A percentile compares a stretch with the other conserved stretches of the same genome.
phyloP scores from a whole-genome alignment of 2,329 filamentous ascomycete genomes.

The Penicillium glabrum region DNA sequence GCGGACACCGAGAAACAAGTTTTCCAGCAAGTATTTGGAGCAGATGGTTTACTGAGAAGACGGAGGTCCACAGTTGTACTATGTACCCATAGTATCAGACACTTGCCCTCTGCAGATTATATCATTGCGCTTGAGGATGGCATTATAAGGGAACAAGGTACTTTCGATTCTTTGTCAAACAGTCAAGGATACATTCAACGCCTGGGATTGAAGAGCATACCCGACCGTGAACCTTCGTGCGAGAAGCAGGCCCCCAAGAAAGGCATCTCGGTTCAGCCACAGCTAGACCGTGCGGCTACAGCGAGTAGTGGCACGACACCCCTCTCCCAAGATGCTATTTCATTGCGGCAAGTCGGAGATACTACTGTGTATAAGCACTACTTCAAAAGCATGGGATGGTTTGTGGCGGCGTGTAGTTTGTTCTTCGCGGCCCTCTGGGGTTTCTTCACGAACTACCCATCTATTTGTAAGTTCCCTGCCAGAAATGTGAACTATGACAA shows the following conservation, averaged over 20 bases:
- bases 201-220: not conserved
- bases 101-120: constrained; percentile 40
- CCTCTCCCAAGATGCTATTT: constrained; percentile 2
- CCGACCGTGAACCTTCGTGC: not conserved
- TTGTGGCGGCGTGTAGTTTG: constrained; percentile 9
- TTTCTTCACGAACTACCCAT: constrained; percentile 27
- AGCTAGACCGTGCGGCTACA: not conserved
- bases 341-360: constrained; percentile 38
- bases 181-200: not conserved
- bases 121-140: constrained; percentile 39
- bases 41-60: not conserved
- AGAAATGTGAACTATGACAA: not conserved
- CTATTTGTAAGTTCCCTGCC: constrained; percentile 21
- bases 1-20: not conserved
- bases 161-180: not conserved
- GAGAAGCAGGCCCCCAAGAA: not conserved
- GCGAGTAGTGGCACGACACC: not conserved
- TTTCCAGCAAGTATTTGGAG: not conserved
- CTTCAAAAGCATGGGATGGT: constrained; percentile 22
- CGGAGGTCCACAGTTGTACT: constrained; percentile 47
- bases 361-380: constrained; percentile 24
- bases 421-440: constrained; percentile 22
- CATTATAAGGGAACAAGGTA: not conserved
- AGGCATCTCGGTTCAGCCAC: not conserved
- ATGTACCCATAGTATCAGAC: constrained; percentile 42